Conservation (phyloP, 768 basidiomycete genomes). For the Podaxis pistillaris region DNA sequence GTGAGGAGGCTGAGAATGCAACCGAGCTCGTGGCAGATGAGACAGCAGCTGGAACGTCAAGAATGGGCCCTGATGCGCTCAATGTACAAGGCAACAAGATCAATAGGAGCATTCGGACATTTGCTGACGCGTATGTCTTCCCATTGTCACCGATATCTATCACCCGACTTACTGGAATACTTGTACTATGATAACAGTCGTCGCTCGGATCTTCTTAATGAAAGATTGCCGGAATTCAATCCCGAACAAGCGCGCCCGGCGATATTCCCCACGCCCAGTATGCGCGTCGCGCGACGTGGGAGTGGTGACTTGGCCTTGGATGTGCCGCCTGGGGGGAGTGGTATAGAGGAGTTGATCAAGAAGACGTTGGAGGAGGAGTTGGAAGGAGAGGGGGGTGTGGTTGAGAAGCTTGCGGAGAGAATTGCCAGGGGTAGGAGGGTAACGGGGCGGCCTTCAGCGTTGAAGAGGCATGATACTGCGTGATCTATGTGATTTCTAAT, state of each 20-base stretch:
- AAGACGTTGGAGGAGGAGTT: constrained; percentile 59
- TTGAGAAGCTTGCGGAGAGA: constrained; percentile 46
- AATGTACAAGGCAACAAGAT: constrained; percentile 61
- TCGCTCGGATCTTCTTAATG: constrained; percentile 70
- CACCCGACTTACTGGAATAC: background rate
- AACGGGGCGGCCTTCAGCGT: constrained; percentile 43
- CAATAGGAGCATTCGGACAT: constrained; percentile 61
- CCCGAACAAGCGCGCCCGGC: constrained; percentile 29
- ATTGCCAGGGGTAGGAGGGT: constrained; percentile 50
- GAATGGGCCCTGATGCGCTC: constrained; percentile 51
- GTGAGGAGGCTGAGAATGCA: constrained; percentile 78
- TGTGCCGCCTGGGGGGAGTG: constrained; percentile 27
- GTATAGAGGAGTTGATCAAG: constrained; percentile 68
- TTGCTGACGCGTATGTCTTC: constrained; percentile 70
- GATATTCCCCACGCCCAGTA: constrained; percentile 62
- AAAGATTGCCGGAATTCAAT: constrained; percentile 65
- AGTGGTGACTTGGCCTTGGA: constrained; percentile 37
- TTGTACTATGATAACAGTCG: constrained; percentile 42
- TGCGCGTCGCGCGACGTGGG: constrained; percentile 33
- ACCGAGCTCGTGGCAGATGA: constrained; percentile 57
- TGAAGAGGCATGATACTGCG: constrained; percentile 64
- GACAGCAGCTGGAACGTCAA: constrained; percentile 20
- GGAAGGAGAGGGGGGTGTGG: constrained; percentile 36
- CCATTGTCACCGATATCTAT: background rate
- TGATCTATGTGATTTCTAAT: background rate